Percentiles rank a stretch among this genome's conserved stretches.
Conservation (phyloP, 2,329 filamentous ascomycete species). For the Beauveria brongniartii region DNA sequence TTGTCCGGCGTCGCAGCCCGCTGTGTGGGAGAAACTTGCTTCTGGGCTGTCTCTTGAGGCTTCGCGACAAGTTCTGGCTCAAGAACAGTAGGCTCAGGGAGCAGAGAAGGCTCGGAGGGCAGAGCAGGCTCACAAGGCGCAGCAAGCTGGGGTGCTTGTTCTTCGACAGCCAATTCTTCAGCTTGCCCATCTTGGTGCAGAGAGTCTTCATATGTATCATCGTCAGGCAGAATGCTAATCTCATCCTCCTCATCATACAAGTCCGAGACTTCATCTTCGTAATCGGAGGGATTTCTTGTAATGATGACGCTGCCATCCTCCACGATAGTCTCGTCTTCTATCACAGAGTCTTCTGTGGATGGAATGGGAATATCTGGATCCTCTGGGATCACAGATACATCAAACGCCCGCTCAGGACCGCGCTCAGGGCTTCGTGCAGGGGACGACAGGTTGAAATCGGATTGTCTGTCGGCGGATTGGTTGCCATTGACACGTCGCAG, state of each 20-base stretch:
- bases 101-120: neutral
- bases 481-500: constrained; percentile 74
- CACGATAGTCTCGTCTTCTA: constrained; percentile 45
- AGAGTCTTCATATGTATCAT: constrained; percentile 23
- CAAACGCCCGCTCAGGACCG: constrained; percentile 34
- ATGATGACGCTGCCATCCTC: constrained; percentile 57
- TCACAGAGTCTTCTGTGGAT: constrained; percentile 65
- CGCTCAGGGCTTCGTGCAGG: constrained; percentile 50
- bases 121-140: neutral
- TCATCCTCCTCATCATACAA: constrained; percentile 44
- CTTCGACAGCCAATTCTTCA: constrained; percentile 30
- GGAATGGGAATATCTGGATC: constrained; percentile 89
- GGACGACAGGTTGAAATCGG: constrained; percentile 57
- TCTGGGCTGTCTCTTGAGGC: neutral
- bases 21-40: constrained; percentile 17
- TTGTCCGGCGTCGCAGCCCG: constrained; percentile 43
- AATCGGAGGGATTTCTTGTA: constrained; percentile 55
- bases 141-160: neutral
- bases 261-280: constrained; percentile 57
- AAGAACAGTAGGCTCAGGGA: neutral
- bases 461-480: constrained; percentile 45
- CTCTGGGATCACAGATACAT: constrained; percentile 45
- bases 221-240: constrained; percentile 56
- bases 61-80: neutral
- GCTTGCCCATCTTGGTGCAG: constrained; percentile 5